These are phyloP conservation scores for Cordyceps cicadae DNA, from an alignment of 2,329 filamentous ascomycete genomes.

Conservation along the genomic window DNA sequence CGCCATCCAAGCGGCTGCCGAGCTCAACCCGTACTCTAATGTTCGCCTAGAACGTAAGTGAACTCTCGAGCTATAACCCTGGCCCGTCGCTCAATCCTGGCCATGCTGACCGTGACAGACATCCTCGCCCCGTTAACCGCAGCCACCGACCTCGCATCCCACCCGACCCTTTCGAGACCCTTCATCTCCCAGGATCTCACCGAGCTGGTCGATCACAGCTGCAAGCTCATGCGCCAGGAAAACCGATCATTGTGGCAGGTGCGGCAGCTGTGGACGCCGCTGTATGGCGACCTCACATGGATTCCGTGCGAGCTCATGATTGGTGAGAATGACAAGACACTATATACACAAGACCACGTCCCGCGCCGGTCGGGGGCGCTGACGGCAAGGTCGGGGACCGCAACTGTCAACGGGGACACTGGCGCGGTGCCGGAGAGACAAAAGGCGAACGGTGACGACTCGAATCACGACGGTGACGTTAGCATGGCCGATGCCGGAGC, in stretches of 20 bases:
- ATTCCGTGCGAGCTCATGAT: slow-evolving; percentile 52
- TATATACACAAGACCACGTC: slow-evolving; percentile 43
- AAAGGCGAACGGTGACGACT: slow-evolving; percentile 11
- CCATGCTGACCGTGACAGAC: slow-evolving; percentile 38
- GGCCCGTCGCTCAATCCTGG: background rate
- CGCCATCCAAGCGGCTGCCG: slow-evolving; percentile 53
- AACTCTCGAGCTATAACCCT: too few relatives aligned
- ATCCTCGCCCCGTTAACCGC: slow-evolving; percentile 68
- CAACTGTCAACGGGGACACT: slow-evolving; percentile 16
- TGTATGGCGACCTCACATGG: slow-evolving; percentile 69
- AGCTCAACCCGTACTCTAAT: slow-evolving; percentile 66
- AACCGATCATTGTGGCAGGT: slow-evolving; percentile 64
- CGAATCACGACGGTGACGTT: slow-evolving; percentile 19
- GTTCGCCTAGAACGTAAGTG: slow-evolving; percentile 61
- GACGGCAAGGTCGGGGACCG: slow-evolving; percentile 18
- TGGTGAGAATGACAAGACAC: slow-evolving; percentile 44
- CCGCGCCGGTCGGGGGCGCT: slow-evolving; percentile 28
- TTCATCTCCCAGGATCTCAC: slow-evolving; percentile 67
- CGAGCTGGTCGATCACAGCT: slow-evolving; percentile 60
- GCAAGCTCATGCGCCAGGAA: slow-evolving; percentile 66
- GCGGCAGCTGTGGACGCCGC: slow-evolving; percentile 62
- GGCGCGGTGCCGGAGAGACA: background rate
- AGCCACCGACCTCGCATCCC: slow-evolving; percentile 63
- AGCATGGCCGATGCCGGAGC: slow-evolving; percentile 24
- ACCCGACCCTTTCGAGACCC: slow-evolving; percentile 65